Evolutionary conservation across 805 yeast genomes (phyloP).

Genomic region (Kregervanrija delftensis): DNA sequence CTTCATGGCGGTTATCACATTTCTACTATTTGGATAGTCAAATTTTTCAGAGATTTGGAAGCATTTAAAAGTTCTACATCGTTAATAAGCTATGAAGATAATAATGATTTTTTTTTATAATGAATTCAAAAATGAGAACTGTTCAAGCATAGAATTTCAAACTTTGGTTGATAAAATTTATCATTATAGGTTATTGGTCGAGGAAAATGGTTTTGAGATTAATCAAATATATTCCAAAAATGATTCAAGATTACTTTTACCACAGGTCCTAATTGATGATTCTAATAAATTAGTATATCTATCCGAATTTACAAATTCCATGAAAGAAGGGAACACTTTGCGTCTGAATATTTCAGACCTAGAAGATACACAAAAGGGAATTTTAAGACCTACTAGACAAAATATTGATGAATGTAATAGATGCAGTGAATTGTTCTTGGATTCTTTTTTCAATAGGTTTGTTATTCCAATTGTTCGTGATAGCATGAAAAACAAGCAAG

Average conservation of each 20-base stretch:
- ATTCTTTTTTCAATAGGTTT: slow-evolving; percentile 1
- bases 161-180: too few relatives aligned
- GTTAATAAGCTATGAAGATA: slow-evolving; percentile 12
- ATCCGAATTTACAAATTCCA: slow-evolving; percentile 3
- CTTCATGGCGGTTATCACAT: slow-evolving; percentile 14
- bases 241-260: slow-evolving; percentile 2
- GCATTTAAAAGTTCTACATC: slow-evolving; percentile 5
- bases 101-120: background rate
- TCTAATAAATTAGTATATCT: slow-evolving; percentile 1
- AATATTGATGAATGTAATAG: slow-evolving; percentile 5
- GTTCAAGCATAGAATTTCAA: too few relatives aligned
- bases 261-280: slow-evolving; percentile 4
- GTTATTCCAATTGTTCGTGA: slow-evolving; percentile 1
- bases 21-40: slow-evolving; percentile 9
- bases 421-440: slow-evolving; percentile 7
- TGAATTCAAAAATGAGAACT: background rate
- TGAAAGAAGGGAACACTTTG: slow-evolving; percentile 1
- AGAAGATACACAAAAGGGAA: slow-evolving; percentile 2
- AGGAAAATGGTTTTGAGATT: too few relatives aligned
- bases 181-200: too few relatives aligned
- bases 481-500: background rate
- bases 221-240: too few relatives aligned
- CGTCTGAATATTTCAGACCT: background rate
- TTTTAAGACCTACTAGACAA: slow-evolving; percentile 4
- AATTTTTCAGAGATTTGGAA: slow-evolving; percentile 7